phyloP scores from a whole-genome alignment of 2,329 filamentous ascomycete species.

The Aureobasidium sp. region DNA sequence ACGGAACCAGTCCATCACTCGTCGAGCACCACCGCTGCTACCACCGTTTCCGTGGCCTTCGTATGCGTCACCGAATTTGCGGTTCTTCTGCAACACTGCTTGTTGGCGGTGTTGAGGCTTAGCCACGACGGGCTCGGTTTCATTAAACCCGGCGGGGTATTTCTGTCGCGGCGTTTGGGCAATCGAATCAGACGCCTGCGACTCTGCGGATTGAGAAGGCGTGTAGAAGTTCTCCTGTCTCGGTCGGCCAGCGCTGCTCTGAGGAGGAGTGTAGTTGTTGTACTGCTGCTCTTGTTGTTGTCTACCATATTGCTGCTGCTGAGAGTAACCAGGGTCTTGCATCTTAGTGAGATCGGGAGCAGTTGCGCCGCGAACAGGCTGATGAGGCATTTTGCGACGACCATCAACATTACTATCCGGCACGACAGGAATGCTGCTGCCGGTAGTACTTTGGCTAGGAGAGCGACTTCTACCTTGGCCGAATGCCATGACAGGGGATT shows the following conservation, averaged over 20 bases:
- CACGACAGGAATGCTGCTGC: conserved; percentile 37
- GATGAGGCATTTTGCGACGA: conserved; percentile 20
- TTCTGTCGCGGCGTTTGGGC: conserved; percentile 26
- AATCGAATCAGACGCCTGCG: conserved; percentile 24
- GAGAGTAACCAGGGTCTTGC: conserved; percentile 13
- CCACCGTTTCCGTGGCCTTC: conserved; percentile 70
- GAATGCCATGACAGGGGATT: conserved; percentile 33
- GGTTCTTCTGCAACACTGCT: conserved; percentile 65
- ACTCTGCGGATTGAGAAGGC: conserved; percentile 29
- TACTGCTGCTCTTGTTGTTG: conserved; percentile 12
- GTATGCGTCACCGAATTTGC: conserved; percentile 81
- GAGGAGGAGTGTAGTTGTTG: conserved; percentile 8
- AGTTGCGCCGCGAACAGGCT: conserved; percentile 23
- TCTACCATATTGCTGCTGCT: conserved; percentile 18
- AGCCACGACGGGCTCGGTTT: conserved; percentile 27
- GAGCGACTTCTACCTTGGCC: conserved; percentile 38
- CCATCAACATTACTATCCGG: conserved; percentile 31
- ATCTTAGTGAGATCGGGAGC: conserved; percentile 21
- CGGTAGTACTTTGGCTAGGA: conserved; percentile 38
- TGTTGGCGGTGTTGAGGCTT: conserved; percentile 38
- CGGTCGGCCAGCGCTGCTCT: not conserved
- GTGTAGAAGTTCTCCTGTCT: conserved; percentile 18
- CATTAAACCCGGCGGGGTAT: conserved; percentile 33
- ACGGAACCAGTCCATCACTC: conserved; percentile 98
- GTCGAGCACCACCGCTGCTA: conserved; percentile 77